phyloP scores from a whole-genome alignment of 2,329 filamentous ascomycete species.

The Scorias spongiosa region DNA sequence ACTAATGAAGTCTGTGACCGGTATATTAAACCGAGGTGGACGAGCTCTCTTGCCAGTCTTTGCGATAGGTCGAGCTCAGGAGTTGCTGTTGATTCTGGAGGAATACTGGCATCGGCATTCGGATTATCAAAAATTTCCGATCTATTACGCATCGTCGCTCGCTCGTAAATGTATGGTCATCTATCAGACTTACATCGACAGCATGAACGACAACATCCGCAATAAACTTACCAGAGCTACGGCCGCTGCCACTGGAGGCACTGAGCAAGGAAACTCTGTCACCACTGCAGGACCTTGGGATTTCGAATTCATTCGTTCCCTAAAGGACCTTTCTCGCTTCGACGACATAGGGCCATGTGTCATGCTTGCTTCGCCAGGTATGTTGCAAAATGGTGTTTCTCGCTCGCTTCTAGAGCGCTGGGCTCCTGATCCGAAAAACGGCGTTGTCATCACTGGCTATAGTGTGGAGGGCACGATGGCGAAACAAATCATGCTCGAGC shows the following conservation, averaged over 20 bases:
- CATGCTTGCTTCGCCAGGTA: conserved; percentile 94
- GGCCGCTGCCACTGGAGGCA: conserved; percentile 60
- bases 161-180: conserved; percentile 96
- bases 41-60: conserved; percentile 92
- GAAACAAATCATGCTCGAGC: conserved; percentile 86
- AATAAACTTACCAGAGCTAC: conserved; percentile 81
- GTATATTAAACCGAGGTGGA: conserved; percentile 78
- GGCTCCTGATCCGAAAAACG: conserved; percentile 92
- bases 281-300: conserved; percentile 63
- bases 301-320: conserved; percentile 80
- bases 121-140: conserved; percentile 79
- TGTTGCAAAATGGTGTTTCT: conserved; percentile 94
- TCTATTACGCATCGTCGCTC: conserved; percentile 94
- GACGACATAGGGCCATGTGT: conserved; percentile 92
- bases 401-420: conserved; percentile 84
- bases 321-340: conserved; percentile 88
- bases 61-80: conserved; percentile 82
- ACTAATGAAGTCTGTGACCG: conserved; percentile 89
- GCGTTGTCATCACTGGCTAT: conserved; percentile 97
- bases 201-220: conserved; percentile 99
- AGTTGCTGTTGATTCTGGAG: conserved; percentile 83
- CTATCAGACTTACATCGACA: conserved; percentile 93
- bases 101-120: conserved; percentile 90
- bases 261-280: conserved; percentile 41
- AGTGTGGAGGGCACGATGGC: conserved; percentile 98